phyloP scores from a whole-genome alignment of 176 grass and related monocot genomes.

The Saccharum spontaneum region DNA sequence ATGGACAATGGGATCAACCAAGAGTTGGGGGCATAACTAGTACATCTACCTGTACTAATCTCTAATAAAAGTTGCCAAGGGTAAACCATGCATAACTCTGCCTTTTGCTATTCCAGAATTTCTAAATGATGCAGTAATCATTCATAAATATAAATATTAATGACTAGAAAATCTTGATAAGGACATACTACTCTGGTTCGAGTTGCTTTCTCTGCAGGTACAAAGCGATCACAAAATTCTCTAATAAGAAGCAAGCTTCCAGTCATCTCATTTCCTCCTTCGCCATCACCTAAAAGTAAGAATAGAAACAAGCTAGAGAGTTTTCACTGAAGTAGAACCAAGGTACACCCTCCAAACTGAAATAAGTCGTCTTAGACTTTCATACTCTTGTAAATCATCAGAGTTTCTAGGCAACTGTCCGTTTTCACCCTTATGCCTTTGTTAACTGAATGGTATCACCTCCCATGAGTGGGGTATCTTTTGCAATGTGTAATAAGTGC shows the following conservation, averaged over 20 bases:
- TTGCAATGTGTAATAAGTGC: not conserved
- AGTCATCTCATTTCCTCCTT: conserved; percentile 98
- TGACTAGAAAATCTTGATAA: conserved; percentile 14
- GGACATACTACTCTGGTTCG: conserved; percentile 78
- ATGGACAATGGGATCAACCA: conserved; percentile 5
- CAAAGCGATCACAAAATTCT: conserved; percentile 78
- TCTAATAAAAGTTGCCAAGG: not conserved
- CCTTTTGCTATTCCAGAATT: not conserved
- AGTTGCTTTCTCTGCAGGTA: conserved; percentile 74
- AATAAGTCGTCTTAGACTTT: not conserved
- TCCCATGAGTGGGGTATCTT: not conserved
- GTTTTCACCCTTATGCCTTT: not conserved
- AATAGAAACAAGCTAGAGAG: conserved; percentile 4
- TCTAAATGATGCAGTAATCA: not conserved
- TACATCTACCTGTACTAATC: not conserved
- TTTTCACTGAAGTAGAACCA: conserved; percentile 25
- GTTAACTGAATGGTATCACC: conserved; percentile 6
- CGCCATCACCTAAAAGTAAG: conserved; percentile 69
- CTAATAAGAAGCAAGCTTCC: conserved; percentile 92
- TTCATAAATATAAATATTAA: not conserved
- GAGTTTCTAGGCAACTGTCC: not conserved
- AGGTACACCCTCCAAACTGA: not conserved
- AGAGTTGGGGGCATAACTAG: conserved; percentile 1
- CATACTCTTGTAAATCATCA: not conserved
- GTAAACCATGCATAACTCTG: not conserved